Evolutionary conservation across 768 basidiomycete genomes (phyloP), one percentile per base, ranked within the genome.

Genomic region (Boletus huronensis): DNA sequence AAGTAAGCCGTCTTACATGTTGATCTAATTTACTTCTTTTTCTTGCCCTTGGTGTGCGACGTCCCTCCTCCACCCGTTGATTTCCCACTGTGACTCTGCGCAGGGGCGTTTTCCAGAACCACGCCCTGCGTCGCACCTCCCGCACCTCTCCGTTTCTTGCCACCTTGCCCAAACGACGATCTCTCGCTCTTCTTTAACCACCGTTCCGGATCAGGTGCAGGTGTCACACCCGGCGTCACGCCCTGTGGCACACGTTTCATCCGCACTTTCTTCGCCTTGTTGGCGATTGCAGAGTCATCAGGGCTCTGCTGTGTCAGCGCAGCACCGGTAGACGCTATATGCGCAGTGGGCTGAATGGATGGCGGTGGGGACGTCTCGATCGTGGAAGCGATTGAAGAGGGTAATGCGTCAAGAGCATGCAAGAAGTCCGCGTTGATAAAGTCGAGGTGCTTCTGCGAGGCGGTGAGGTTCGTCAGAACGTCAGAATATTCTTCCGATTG

Each of bases 111-210:
- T 51, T 75, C 64, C 19, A 73, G 64, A 58, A 71, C 64, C 31
- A 70, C 65, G 21, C 90, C 90, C 71, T 91, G 90, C 14, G 87
- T 90, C 21, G 88, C 87, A 36, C 82, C 83, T 42, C 80, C 79
- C 19, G 77, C 76, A 26, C 73, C 75, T 62, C 78, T 82, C 60
- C 80, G 80, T 67, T 81, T 77, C 65, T 72, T 81, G 39, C 78
- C 78, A 49, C 77, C 75, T 17, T 75, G 75, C 35, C 64, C 65
- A 66, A 80, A 82, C 26, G 77, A 81, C 14, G 86, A 79, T 46
- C 89, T 76, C 68, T 91, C 88, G 49, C 82, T 87, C 75, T 90
- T 93, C 81, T 93, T 93, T 55, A 93, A 68, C 90, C 90, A 93
- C 58, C 90, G 76, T 69, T 93, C 90, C 25, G 90, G 89, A 72